Evolutionary conservation across 306 rosid species (phyloP), one percentile per base, ranked within the genome.

Genomic region (Ammopiptanthus mongolicus): DNA sequence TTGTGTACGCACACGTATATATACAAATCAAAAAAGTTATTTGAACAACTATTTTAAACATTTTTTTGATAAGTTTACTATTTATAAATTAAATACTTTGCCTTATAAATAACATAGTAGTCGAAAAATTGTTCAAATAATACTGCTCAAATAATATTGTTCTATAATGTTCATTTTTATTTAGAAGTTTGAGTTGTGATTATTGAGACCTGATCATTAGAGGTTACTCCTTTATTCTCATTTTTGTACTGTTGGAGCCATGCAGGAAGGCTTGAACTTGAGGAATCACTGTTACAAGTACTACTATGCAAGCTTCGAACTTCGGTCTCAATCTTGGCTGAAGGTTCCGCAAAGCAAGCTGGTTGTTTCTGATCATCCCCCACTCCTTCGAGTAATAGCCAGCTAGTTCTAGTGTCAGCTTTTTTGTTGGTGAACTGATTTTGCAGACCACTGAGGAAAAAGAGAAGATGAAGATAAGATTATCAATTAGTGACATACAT

Each of bases 191-290:
- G 71, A 77, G 50, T 63, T 7, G 71, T 55, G 80, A 74, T 51
- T 48, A 72, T 36, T 33, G 58, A 79, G 25, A 95, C 98, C 98
- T 91, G 92, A 74, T 90, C 80, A 74, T 79, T 86, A 42, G 84
- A 53, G 69, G 15, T 34, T 44, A 77, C 29, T 78, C 67, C 78
- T 74, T 80, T 85, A 73, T 74, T 88, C 86, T 92, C 89, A 58
- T 82, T 86, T 80, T 88, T 92, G 88, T 83, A 92, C 75, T 87
- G 98, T 88, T 90, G 98, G 69, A 96, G 97, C 99, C 99, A 96
- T 90, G 97, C 93, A 87, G 99, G 99, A 29, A 96, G 93, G 81
- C 71, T 83, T 76, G 96, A 87, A 67, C 74, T 82, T 66, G 93
- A 85, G 48, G 91, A 87, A 62, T 82, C 89, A 71, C 87, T 81